Evolutionary conservation across 73 alveolate species (phyloP).

Genomic region (Blepharisma stoltei): DNA sequence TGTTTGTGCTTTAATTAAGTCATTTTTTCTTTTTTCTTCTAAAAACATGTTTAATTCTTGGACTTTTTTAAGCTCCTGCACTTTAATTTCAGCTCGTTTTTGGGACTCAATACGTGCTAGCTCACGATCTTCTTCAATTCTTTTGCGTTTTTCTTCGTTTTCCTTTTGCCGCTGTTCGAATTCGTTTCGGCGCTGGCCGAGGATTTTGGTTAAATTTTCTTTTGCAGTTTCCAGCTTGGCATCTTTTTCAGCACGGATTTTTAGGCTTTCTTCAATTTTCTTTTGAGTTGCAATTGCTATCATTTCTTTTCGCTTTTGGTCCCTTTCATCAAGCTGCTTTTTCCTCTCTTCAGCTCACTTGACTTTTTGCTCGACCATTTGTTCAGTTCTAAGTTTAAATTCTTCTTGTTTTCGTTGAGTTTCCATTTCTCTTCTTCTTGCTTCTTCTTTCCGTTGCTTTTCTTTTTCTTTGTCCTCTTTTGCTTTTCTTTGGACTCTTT

Average conservation of each 20-base stretch:
- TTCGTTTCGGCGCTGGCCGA: not conserved
- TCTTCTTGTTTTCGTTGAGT: not conserved
- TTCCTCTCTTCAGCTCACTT: constrained; percentile 2
- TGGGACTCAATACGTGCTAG: not conserved
- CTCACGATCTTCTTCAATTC: not conserved
- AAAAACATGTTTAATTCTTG: not conserved
- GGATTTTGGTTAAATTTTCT: not conserved
- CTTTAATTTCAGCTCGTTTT: not conserved
- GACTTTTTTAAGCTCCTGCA: not conserved
- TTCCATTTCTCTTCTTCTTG: constrained; percentile 7
- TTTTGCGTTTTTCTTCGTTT: constrained; percentile 3
- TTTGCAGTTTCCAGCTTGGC: constrained; percentile 5
- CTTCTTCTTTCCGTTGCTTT: constrained; percentile 25
- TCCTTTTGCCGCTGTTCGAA: not conserved
- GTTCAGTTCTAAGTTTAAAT: constrained; percentile 8
- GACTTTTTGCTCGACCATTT: not conserved
- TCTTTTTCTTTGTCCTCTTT: constrained; percentile 4
- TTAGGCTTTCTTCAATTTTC: not conserved
- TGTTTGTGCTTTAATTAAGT: not conserved
- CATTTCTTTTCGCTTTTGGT: not conserved
- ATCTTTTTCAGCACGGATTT: not conserved
- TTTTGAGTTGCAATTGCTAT: not conserved
- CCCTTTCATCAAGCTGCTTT: not conserved
- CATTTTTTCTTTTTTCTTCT: not conserved
- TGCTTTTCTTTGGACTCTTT: not conserved